Percentiles rank a stretch among this genome's conserved stretches.
phyloP scores from a whole-genome alignment of 2,329 filamentous ascomycete genomes.

The Xylaria sp. region DNA sequence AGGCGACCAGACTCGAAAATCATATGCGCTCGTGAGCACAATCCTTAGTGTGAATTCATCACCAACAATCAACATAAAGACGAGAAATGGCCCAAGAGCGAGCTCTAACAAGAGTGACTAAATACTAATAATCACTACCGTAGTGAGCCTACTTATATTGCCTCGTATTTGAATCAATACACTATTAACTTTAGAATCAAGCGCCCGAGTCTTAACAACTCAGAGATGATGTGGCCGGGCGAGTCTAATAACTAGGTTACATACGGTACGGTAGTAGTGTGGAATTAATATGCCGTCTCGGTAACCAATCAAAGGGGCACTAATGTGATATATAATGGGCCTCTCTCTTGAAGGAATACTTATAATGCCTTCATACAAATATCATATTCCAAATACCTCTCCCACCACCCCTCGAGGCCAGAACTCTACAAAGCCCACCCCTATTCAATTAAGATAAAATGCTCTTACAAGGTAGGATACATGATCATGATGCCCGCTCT shows the following conservation, averaged over 20 bases:
- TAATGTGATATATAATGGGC: conserved; percentile 10
- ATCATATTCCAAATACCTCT: conserved; percentile 33
- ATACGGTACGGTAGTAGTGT: conserved; percentile 14
- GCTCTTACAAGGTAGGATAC: not conserved
- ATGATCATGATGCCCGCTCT: not conserved
- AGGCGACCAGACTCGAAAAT: conserved; percentile 29
- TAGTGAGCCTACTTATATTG: not conserved
- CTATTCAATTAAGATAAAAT: conserved; percentile 1
- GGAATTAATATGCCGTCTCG: conserved; percentile 35
- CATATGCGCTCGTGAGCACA: conserved; percentile 30
- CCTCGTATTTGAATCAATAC: not conserved
- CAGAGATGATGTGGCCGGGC: conserved; percentile 12
- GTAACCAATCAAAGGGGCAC: conserved; percentile 35
- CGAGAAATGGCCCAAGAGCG: not conserved
- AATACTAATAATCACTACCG: not conserved
- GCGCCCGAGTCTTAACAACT: not conserved
- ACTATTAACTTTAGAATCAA: not conserved
- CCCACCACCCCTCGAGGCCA: conserved; percentile 19
- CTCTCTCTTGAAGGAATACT: conserved; percentile 8
- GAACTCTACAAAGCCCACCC: conserved; percentile 5
- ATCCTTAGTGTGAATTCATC: conserved; percentile 5
- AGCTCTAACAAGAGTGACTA: not conserved
- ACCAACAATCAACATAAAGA: conserved; percentile 12
- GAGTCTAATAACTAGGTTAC: conserved; percentile 8
- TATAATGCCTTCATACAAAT: conserved; percentile 19